These are phyloP conservation scores for Brasilioporus rufonigricans DNA, from an alignment of 768 basidiomycete species.

Conservation along the genomic window DNA sequence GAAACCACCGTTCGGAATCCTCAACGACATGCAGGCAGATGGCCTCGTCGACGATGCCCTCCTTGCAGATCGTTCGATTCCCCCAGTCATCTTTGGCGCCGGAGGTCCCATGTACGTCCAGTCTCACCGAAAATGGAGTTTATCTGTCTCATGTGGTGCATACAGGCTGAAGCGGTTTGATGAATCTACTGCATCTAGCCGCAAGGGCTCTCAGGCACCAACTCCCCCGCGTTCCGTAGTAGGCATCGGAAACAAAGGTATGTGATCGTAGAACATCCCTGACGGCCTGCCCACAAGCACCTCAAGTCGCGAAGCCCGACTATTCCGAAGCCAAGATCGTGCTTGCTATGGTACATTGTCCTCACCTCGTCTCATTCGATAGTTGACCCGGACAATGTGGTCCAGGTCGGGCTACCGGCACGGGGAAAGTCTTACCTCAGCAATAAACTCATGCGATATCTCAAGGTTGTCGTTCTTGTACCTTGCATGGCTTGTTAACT, in stretches of 20 bases:
- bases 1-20: conserved; percentile 14
- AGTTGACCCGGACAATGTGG: not conserved
- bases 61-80: conserved; percentile 25
- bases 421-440: conserved; percentile 97
- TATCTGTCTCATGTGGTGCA: not conserved
- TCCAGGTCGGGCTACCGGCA: conserved; percentile 93
- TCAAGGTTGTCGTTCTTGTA: conserved; percentile 58
- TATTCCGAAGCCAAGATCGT: conserved; percentile 99
- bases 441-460: conserved; percentile 95
- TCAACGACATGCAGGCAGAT: conserved; percentile 29
- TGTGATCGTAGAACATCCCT: not conserved
- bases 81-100: conserved; percentile 66
- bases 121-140: not conserved
- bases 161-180: conserved; percentile 78
- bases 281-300: not conserved
- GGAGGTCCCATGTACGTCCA: conserved; percentile 67
- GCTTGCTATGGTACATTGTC: conserved; percentile 77
- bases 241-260: conserved; percentile 88
- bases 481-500: conserved; percentile 2
- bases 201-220: conserved; percentile 67
- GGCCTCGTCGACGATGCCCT: conserved; percentile 12
- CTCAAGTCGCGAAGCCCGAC: conserved; percentile 88
- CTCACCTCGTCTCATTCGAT: not conserved
- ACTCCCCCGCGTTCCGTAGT: conserved; percentile 83
- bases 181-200: conserved; percentile 66